Base-by-base conservation (phyloP, 2,329 filamentous ascomycete genomes). In the Fusarium lyarnte region DNA sequence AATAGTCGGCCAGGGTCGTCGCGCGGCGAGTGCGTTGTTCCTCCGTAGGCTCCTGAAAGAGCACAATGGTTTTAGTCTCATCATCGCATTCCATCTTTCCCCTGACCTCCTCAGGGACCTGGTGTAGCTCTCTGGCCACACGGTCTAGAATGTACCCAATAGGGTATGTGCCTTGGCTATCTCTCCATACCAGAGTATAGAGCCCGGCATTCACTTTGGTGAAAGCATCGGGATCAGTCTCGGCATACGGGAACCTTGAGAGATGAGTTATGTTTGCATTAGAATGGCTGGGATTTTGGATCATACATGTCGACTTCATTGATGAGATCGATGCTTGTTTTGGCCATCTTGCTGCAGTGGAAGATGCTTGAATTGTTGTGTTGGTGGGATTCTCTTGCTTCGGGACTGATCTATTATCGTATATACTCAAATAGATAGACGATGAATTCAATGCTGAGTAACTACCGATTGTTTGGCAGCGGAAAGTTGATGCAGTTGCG, bases 221-320 rank as follows among this genome's bases (percentile, higher is more conserved):
- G 80, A 92, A 90, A 55, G 84, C 84, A 64, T 87, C 79, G 14
- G 89, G 87, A 72, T 91, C 84, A 60, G 91, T 85, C 60, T 91
- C 86, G 62, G 88, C 86, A 82, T 97, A 94, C 3, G 94, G 94
- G 78, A 97, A 97, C 77, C 93, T 95, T 76, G 39, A 31, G 8
- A 55, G 45, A 38, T 72, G 31, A 69, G 66, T 21, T 49, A 43
- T 13, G 11, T 14, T 31, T 35, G 39, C 14, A 27, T 35, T 52
- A 23, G 5, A 12, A n/a, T 13, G 14, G 45, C 8, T 6, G 19
- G 35, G 19, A 36, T 17, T 29, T 31, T 47, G 19, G 33, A n/a
- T 55, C 74, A 53, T 73, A 74, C 74, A 76, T 72, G 43, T 79
- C 75, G 49, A 75, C 75, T 42, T 73, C 64, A 39, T 73, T 72